Percentiles rank a stretch among this genome's conserved stretches.
Conservation (phyloP, 805 yeast genomes). For the Grigorovia jiainica region DNA sequence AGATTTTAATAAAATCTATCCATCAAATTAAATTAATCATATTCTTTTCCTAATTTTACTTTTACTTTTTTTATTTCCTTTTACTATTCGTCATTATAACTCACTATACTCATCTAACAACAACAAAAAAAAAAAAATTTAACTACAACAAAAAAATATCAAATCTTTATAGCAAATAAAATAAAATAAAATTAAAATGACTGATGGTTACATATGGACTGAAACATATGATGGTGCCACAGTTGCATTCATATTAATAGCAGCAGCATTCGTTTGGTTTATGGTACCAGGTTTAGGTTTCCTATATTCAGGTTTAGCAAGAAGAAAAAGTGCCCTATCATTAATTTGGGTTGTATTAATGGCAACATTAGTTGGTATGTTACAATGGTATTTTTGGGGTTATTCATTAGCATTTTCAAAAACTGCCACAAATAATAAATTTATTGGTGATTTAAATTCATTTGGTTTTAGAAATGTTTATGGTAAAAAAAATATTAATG, state of each 20-base stretch:
- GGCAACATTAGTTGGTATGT: slow-evolving; percentile 61
- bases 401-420: slow-evolving; percentile 79
- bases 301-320: slow-evolving; percentile 81
- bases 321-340: slow-evolving; percentile 82
- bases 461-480: slow-evolving; percentile 74
- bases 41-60: too few relatives aligned
- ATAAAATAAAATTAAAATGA: slow-evolving; percentile 1
- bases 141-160: too few relatives aligned
- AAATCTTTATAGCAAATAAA: too few relatives aligned
- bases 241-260: slow-evolving; percentile 44
- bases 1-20: too few relatives aligned
- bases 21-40: too few relatives aligned
- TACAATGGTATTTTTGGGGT: slow-evolving; percentile 99
- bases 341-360: slow-evolving; percentile 73
- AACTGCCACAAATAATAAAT: slow-evolving; percentile 64
- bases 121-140: not conserved
- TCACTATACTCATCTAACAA: not conserved
- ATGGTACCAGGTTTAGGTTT: slow-evolving; percentile 96
- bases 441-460: slow-evolving; percentile 76
- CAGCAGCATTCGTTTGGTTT: slow-evolving; percentile 66
- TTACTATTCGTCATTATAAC: too few relatives aligned
- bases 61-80: too few relatives aligned
- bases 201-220: slow-evolving; percentile 17
- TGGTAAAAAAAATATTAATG: slow-evolving; percentile 27
- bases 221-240: slow-evolving; percentile 39